A percentile compares a stretch with the other conserved stretches of the same genome.
These are phyloP conservation scores for Asterophora parasitica DNA, from an alignment of 768 basidiomycete genomes.

Conservation along the genomic window DNA sequence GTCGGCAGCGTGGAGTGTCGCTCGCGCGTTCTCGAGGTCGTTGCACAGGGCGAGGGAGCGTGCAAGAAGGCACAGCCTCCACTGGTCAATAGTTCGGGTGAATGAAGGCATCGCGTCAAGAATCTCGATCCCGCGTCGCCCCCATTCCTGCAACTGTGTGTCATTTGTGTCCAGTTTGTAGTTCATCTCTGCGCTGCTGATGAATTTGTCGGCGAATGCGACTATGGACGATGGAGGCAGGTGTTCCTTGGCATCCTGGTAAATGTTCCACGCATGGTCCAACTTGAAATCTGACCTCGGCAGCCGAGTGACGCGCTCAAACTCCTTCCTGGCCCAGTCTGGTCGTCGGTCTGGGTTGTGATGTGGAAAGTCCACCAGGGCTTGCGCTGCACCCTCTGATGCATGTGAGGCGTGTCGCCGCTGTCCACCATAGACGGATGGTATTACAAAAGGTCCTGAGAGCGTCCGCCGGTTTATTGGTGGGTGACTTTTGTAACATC, in stretches of 20 bases:
- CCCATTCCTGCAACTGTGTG: background rate
- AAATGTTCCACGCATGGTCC: conserved; percentile 37
- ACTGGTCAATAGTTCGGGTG: conserved; percentile 3
- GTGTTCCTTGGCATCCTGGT: conserved; percentile 19
- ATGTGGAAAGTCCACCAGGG: background rate
- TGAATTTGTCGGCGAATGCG: conserved; percentile 21
- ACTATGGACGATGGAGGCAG: conserved; percentile 8
- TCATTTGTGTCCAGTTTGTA: background rate
- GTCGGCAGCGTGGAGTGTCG: conserved; percentile 22
- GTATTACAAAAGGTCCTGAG: background rate
- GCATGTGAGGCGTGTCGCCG: conserved; percentile 23
- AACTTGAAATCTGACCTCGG: conserved; percentile 24
- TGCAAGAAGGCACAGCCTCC: conserved; percentile 12
- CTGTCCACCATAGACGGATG: conserved; percentile 11
- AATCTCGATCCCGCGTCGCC: background rate
- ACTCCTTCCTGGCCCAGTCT: background rate
- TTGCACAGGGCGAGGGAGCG: conserved; percentile 9
- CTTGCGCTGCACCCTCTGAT: conserved; percentile 6
- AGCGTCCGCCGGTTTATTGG: background rate
- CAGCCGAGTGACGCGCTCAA: conserved; percentile 6
- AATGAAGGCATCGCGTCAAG: conserved; percentile 1
- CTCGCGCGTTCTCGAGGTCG: conserved; percentile 11
- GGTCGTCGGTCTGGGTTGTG: background rate
- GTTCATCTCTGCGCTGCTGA: conserved; percentile 20
- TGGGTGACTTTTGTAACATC: conserved; percentile 5